Evolutionary conservation across 2,329 filamentous ascomycete genomes (phyloP), one percentile per base, ranked within the genome.

Genomic region (Paracamarosporium sp.): DNA sequence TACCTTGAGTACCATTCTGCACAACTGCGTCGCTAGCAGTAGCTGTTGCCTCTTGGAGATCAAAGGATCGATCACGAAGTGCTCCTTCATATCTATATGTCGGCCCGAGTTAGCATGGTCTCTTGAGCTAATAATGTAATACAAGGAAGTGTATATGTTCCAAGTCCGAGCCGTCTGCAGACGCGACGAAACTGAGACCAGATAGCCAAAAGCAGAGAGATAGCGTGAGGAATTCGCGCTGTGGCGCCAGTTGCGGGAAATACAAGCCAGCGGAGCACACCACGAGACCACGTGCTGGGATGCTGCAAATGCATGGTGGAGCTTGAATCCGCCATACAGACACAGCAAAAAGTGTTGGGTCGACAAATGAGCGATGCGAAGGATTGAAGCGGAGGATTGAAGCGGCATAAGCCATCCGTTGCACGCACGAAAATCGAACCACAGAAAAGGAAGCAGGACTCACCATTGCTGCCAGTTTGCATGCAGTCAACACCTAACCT

Each of bases 11-110:
- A 76, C 73, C 94, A 99, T 98, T 66, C 95, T 89, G 83, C 95
- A 98, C 67, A 99, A 83, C 82, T 99, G 95, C 51, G 96, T 99
- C 30, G 95, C 95, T 65, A 99, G 86, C 81, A 97, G 88, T 60
- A 99, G 86, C 81, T 99, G 95, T 82, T 97, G 93, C 80, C 92
- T 91, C 86, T 99, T 99, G 69, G 95, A 95, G 76, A 99, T 99
- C 73, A 99, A 83, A 52, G 95, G 96, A 76, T 99, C 95, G 75
- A 99, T 98, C 66, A 97, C 95, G 79, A 99, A 99, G 66, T 95
- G 91, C 68, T 97, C 89, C 82, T 90, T 93, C 95, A 99, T 99
- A 80, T 98, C 89, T 88, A 73, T 47, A 56, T 50, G 56, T 50
- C 56, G 50, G 52, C 57, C 62, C 52, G 60, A 46, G 60, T 75